Evolutionary conservation across 2,329 filamentous ascomycete species (phyloP), one percentile per base, ranked within the genome.

Genomic region (Neobulgaria alba): DNA sequence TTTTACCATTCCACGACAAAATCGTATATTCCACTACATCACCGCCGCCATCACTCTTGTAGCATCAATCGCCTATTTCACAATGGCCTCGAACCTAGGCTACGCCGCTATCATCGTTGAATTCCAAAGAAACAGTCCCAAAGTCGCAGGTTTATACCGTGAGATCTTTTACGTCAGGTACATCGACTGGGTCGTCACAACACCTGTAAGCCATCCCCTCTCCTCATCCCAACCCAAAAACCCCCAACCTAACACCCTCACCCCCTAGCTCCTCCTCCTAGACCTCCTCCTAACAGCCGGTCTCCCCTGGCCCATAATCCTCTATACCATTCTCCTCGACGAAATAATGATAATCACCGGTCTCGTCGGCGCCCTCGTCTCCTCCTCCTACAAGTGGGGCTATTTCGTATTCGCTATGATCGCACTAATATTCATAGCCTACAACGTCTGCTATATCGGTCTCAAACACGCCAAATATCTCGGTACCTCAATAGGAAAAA

Each of bases 121-220:
- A 53, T 84, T 73, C 49, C 45, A 55, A 2, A 61, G 67, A 38
- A 61, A 45, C 42, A 57, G 64, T 39, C 60, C 63, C 10, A 63
- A 67, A 4, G 67, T 73, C 2, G 46, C 59, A 2, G 75, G 74
- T 4, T 57, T 61, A 2, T 73, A 71, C 36, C 72, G 81, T 31
- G 72, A 80, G 55, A 73, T 83, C 54, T 82, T 79, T 61, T 82
- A 79, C 49, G 76, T 77, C 29, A 67, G 78, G 32, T 82, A 81
- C 59, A 74, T 82, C 46, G 76, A 79, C 51, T 79, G 75, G 75
- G 66, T 63, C 35, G 60, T 81, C 48, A 82, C 78, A 1, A 82
- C 77, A 2, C 78, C 79, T 5, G 55, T 57, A n/a, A n/a, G n/a
- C n/a, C n/a, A n/a, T n/a, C n/a, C n/a, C n/a, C n/a, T n/a, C n/a